phyloP scores from a whole-genome alignment of 192 early-diverging fungal species.

The Chytriomyces sp. region DNA sequence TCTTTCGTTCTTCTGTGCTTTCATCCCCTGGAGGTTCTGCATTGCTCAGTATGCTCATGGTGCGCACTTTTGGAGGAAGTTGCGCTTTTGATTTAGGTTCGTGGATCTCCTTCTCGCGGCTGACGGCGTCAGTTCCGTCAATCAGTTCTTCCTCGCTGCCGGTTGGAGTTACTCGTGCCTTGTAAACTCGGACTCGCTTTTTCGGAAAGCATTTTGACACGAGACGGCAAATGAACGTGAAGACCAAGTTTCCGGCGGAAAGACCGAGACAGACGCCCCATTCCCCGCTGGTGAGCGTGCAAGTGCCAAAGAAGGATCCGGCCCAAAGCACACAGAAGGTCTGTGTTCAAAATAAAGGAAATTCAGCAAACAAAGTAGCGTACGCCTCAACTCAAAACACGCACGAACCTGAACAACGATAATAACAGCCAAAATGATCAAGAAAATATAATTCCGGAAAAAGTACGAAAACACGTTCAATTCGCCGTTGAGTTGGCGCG shows the following conservation, averaged over 20 bases:
- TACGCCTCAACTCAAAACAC: background rate
- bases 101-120: background rate
- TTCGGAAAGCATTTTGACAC: slow-evolving; percentile 40
- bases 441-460: slow-evolving; percentile 56
- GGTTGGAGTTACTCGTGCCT: background rate
- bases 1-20: slow-evolving; percentile 5
- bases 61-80: slow-evolving; percentile 26
- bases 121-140: background rate
- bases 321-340: slow-evolving; percentile 45
- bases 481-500: slow-evolving; percentile 61
- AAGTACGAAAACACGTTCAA: slow-evolving; percentile 58
- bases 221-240: slow-evolving; percentile 45
- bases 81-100: background rate
- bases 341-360: background rate
- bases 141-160: background rate
- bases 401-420: slow-evolving; percentile 47
- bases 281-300: slow-evolving; percentile 40
- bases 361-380: background rate
- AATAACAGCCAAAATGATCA: slow-evolving; percentile 52
- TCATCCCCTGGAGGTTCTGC: background rate
- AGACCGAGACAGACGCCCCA: slow-evolving; percentile 55
- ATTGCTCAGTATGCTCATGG: slow-evolving; percentile 17
- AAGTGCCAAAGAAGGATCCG: slow-evolving; percentile 44
- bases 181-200: background rate
- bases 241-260: slow-evolving; percentile 47